Evolutionary conservation across 73 alveolate genomes (phyloP), one percentile per base, ranked within the genome.

Genomic region (Paramecium caudatum): DNA sequence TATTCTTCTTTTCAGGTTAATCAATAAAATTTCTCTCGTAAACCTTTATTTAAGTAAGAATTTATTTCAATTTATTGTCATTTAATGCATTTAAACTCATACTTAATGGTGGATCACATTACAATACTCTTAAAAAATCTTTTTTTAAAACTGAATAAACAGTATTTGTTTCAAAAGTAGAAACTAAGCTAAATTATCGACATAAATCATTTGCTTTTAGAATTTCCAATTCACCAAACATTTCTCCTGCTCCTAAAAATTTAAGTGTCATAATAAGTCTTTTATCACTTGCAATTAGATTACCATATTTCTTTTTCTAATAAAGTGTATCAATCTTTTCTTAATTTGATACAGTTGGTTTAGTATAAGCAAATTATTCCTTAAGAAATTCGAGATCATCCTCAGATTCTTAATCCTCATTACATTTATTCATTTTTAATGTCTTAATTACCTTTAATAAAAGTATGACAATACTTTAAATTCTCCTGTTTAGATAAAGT

Each of bases 181-280:
- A 74, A 0, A 74, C n/a, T 5, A 13, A 19, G 19, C 47, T 74
- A 74, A 74, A 74, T 45, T 74, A 74, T 41, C 88, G 17, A 39
- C 21, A 30, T 74, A 74, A 45, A 19, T 74, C 88, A 3, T 3
- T 21, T 37, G 17, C 12, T 43, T 74, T 74, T 74, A 74, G 43
- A 4, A 74, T 43, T 74, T 74, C 88, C 43, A 74, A 74, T 74
- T 74, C 88, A 13, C 88, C 88, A 43, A 74, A 74, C 88, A 74
- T 74, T 15, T 74, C 88, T 8, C 88, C 88, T 13, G 68, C 88
- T 17, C 88, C 88, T 39, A 74, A 45, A 74, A 74, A 74, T 17
- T 74, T 74, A 41, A 74, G 43, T 15, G 88, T 74, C 68, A 74
- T 74, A 74, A 10, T 19, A 0, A 16, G 32, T 30, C 19, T 74